phyloP scores from a whole-genome alignment of 208 protist species.

The Porcisia hertigi region DNA sequence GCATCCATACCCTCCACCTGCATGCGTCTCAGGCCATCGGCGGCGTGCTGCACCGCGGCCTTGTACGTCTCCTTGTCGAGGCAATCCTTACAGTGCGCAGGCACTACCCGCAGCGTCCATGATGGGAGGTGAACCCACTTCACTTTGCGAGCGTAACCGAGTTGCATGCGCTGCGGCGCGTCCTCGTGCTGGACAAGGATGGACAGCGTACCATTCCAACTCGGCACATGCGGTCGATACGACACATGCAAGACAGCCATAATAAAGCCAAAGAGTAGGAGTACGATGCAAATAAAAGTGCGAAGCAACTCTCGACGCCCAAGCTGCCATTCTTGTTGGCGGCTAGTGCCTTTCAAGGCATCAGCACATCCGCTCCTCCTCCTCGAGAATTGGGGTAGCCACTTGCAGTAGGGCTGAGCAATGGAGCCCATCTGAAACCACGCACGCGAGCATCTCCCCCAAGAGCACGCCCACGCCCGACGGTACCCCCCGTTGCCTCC shows the following conservation, averaged over 20 bases:
- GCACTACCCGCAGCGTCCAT: constrained; percentile 25
- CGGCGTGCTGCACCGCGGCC: neutral
- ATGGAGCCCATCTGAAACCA: neutral
- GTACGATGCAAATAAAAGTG: neutral
- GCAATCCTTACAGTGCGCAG: constrained; percentile 13
- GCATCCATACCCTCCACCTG: neutral
- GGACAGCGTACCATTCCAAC: neutral
- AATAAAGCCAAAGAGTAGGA: neutral
- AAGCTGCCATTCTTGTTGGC: neutral
- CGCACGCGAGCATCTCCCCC: neutral
- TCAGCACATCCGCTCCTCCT: neutral
- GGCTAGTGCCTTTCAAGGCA: neutral
- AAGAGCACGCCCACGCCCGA: neutral
- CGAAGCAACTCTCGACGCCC: neutral
- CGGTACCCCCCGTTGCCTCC: neutral
- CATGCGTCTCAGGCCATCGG: neutral
- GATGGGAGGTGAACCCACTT: constrained; percentile 22
- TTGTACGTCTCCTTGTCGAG: neutral
- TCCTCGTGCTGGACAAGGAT: constrained; percentile 7
- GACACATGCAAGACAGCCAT: neutral
- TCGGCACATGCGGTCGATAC: neutral
- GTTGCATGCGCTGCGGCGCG: constrained; percentile 3
- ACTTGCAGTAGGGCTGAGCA: neutral
- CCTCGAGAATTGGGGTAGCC: neutral
- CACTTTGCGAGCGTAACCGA: neutral